Conservation (phyloP, 2,329 filamentous ascomycete species). For the Claviceps maximensis region DNA sequence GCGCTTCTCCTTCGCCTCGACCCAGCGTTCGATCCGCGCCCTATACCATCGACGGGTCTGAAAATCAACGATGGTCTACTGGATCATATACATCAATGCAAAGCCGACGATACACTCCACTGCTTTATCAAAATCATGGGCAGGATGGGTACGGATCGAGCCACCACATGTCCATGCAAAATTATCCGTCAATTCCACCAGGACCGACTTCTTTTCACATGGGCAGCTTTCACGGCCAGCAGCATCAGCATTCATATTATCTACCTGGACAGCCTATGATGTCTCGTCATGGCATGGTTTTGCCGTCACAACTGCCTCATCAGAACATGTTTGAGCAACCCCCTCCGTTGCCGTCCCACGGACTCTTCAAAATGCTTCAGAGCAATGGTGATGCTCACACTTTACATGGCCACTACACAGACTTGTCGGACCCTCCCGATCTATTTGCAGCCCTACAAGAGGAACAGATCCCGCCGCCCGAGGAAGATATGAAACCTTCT, state of each 20-base stretch:
- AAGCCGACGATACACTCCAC: constrained; percentile 43
- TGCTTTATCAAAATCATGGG: constrained; percentile 44
- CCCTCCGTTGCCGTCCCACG: constrained; percentile 53
- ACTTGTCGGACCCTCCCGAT: constrained; percentile 63
- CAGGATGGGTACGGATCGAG: constrained; percentile 45
- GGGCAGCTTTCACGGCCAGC: constrained; percentile 36
- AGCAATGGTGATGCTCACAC: constrained; percentile 60
- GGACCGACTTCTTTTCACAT: constrained; percentile 31
- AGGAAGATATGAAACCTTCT: constrained; percentile 68
- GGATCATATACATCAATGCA: constrained; percentile 52
- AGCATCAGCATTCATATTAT: constrained; percentile 36
- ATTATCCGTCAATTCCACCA: constrained; percentile 19
- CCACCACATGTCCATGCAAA: constrained; percentile 39
- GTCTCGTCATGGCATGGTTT: constrained; percentile 44
- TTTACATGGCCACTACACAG: constrained; percentile 56
- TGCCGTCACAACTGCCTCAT: constrained; percentile 34
- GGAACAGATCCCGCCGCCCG: constrained; percentile 59
- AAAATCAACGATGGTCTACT: constrained; percentile 67
- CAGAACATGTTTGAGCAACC: constrained; percentile 44
- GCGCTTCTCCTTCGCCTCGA: constrained; percentile 59
- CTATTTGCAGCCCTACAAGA: constrained; percentile 63
- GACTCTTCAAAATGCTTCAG: constrained; percentile 59
- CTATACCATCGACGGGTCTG: constrained; percentile 53
- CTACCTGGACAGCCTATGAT: constrained; percentile 38
- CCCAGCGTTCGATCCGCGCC: constrained; percentile 55